Percentiles rank a stretch among this genome's conserved stretches.
Evolutionary conservation across 768 basidiomycete species (phyloP).

Genomic region (Rhodotorula paludigena): DNA sequence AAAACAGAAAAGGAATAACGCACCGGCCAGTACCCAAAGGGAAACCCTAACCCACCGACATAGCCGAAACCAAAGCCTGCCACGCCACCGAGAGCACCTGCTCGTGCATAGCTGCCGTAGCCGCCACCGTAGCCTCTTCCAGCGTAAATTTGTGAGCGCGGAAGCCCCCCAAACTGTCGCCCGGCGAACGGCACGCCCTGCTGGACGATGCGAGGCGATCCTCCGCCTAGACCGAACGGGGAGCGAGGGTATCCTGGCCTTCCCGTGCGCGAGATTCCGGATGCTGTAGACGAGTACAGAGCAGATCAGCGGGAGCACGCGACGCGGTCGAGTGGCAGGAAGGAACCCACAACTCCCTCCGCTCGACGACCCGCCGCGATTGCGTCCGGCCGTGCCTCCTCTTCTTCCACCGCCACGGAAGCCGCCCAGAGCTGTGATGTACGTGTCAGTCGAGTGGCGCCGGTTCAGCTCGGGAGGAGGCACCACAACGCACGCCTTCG

Average conservation of each 20-base stretch:
- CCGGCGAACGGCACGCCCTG: not conserved
- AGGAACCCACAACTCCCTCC: not conserved
- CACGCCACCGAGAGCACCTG: not conserved
- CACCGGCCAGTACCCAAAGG: constrained; percentile 2
- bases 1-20: not conserved
- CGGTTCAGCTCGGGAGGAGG: not conserved
- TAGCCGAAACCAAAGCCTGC: not conserved
- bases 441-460: no score
- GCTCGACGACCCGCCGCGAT: not conserved
- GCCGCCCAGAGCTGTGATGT: not conserved
- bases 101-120: not conserved
- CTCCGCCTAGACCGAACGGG: not conserved
- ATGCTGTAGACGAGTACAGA: not conserved
- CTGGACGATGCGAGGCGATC: not conserved
- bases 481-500: not conserved
- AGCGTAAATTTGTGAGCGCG: not conserved
- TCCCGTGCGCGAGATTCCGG: not conserved
- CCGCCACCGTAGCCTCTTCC: constrained; percentile 8
- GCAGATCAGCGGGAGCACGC: no score
- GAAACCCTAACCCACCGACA: constrained; percentile 3
- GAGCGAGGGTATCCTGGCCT: not conserved
- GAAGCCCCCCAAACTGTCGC: not conserved
- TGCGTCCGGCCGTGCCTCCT: not conserved
- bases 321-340: no score
- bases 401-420: not conserved